Base-by-base conservation (phyloP, 441 rosid species). In the Gossypium lobatum region DNA sequence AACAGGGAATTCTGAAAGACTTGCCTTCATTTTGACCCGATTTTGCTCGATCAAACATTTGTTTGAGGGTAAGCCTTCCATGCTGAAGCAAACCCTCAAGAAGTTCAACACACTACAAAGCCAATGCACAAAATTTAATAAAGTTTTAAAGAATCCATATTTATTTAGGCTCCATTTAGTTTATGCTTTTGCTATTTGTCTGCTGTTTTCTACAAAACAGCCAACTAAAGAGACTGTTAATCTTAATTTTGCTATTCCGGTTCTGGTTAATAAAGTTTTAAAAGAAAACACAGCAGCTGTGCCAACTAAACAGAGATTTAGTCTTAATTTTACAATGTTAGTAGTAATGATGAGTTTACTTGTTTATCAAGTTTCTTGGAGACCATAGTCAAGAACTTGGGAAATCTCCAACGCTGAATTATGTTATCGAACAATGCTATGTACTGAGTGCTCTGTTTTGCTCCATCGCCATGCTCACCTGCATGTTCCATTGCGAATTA, bases 61-160 rank as follows among this genome's bases (percentile, higher is more conserved):
- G 95, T 63, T 86, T 83, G 80, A 90, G 62, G 31, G 97, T 83
- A 71, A 93, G 97, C 86, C 98, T 88, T 69, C 97, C 98, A 71
- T 95, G 93, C 68, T 84, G 80, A 76, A 95, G 89, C 84, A 95
- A 85, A 72, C 88, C 98, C 77, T 90, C 85, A 68, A 89, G 63
- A 73, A 95, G 82, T 37, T 80, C 87, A 21, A 58, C 77, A 77
- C 89, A 87, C 93, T 90, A 80, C 77, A 57, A 66, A 79, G 77
- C 20, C 60, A 54, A 73, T 76, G 10, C 25, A 61, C 54, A 66
- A 54, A 60, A 60, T 11, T 11, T 17, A 78, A 20, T 1, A 46
- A 55, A 55, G 6, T 48, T 16, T 20, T 42, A 66, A 21, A 18
- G 23, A 20, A 42, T 39, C 28, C 13, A 64, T 4, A 42, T 5